Percentiles rank a stretch among this genome's conserved stretches.
These are phyloP conservation scores for Emmonsiellopsis sp. DNA, from an alignment of 2,329 filamentous ascomycete species.

Conservation along the genomic window DNA sequence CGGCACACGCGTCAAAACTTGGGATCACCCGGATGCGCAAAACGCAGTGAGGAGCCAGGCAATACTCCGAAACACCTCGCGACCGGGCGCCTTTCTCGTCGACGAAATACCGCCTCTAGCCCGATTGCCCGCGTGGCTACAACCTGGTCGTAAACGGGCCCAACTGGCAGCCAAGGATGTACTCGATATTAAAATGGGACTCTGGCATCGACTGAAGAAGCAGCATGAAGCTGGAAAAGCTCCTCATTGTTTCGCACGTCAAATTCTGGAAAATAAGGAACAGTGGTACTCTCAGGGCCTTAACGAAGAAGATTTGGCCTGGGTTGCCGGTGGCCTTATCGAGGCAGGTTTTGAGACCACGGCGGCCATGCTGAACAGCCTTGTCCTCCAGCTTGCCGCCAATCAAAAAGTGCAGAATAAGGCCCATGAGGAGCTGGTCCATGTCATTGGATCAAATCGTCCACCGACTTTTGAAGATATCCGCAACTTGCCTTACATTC, in stretches of 20 bases:
- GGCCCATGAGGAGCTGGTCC: constrained; percentile 40
- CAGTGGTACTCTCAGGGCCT: constrained; percentile 16
- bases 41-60: constrained; percentile 10
- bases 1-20: constrained; percentile 15
- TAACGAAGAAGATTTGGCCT: constrained; percentile 16
- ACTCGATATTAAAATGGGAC: constrained; percentile 14
- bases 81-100: constrained; percentile 17
- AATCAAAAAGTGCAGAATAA: constrained; percentile 12
- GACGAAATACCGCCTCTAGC: constrained; percentile 18
- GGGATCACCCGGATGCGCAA: constrained; percentile 3
- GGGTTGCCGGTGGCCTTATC: constrained; percentile 18
- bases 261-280: constrained; percentile 13
- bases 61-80: constrained; percentile 13
- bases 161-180: constrained; percentile 9
- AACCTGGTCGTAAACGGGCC: constrained; percentile 15
- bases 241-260: constrained; percentile 15
- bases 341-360: constrained; percentile 34
- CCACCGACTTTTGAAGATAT: constrained; percentile 41
- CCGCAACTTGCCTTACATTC: constrained; percentile 41
- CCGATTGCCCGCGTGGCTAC: constrained; percentile 15
- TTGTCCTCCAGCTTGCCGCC: constrained; percentile 21
- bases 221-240: constrained; percentile 12
- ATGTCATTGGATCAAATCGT: constrained; percentile 38
- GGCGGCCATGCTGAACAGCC: constrained; percentile 25
- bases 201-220: constrained; percentile 16